Base-by-base conservation (phyloP, 2,329 filamentous ascomycete genomes). In the Neonectria neomacrospora region DNA sequence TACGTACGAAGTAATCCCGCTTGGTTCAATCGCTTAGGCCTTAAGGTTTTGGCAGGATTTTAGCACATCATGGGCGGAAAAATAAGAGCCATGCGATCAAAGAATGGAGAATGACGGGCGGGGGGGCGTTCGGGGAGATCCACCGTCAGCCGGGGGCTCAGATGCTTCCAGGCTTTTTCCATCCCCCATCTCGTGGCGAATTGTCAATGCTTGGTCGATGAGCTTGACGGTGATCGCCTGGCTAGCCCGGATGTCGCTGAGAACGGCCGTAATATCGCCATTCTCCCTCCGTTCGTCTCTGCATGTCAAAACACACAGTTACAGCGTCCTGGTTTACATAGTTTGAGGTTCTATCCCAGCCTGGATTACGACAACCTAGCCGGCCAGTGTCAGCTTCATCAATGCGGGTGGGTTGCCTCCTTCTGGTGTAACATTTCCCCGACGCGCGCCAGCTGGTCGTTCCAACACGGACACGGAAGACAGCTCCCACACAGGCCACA, bases 81-180 rank as follows among this genome's bases (percentile, higher is more conserved):
- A 30, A 22, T 6, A 32, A 42, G 11, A 7, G 14, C n/a, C 9
- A 9, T 39, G 23, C 30, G 56, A 52, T 45, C 47, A 48, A 39
- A 42, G 16, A 50, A 42, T 56, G 52, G 58, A 51, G 37, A 55
- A 32, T 44, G 37, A 51, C 32, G 47, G n/a, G n/a, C n/a, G n/a
- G n/a, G n/a, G 18, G 28, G 48, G 50, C 37, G 16, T 37, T 8
- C n/a, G 54, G 16, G 45, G 57, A 28, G 28, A 34, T 52, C 58
- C 54, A 44, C 32, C 28, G 16, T 37, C 34, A 44, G 39, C 39
- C 18, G 32, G 47, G 54, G 47, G 54, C 47, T 62, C 42, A 39
- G 48, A 57, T 57, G 47, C 59, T 62, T 57, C 59, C 51, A 57
- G 54, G 59, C 54, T 14, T 48, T 10, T 57, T 62, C 54, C 32